Evolutionary conservation across 257 asterid genomes (phyloP).

Genomic region (Oldenlandia corymbosa): DNA sequence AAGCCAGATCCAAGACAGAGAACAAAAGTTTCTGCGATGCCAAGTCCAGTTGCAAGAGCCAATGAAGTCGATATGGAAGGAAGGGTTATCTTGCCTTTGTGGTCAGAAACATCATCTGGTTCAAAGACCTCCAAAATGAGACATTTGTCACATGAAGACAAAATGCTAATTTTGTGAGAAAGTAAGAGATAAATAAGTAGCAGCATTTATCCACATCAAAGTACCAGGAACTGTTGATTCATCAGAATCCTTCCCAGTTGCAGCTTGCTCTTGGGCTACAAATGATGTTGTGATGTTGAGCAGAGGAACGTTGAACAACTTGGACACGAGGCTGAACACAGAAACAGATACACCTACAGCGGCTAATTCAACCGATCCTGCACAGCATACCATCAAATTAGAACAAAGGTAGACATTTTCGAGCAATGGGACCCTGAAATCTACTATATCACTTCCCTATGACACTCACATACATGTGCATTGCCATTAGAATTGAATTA

Average conservation of each 20-base stretch:
- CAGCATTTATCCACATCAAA: background rate
- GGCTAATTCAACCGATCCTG: constrained; percentile 92
- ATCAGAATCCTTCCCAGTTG: constrained; percentile 29
- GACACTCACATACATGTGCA: too few relatives aligned
- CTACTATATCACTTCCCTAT: too few relatives aligned
- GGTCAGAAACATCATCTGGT: constrained; percentile 36
- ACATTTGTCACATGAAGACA: constrained; percentile 1
- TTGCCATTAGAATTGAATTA: too few relatives aligned
- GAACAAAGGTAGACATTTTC: constrained; percentile 7
- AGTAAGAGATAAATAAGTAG: background rate
- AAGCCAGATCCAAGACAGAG: constrained; percentile 64
- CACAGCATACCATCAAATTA: constrained; percentile 11
- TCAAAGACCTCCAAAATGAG: constrained; percentile 11
- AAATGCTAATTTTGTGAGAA: background rate
- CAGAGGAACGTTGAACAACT: constrained; percentile 87
- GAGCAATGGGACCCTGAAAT: too few relatives aligned
- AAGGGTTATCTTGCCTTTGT: constrained; percentile 43
- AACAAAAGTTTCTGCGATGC: constrained; percentile 68
- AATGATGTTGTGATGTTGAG: constrained; percentile 92
- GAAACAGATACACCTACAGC: constrained; percentile 95
- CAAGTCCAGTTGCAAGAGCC: constrained; percentile 79
- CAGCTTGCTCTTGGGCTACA: constrained; percentile 96
- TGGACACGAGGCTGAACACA: constrained; percentile 77
- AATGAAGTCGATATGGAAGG: constrained; percentile 87
- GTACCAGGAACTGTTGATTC: constrained; percentile 36